Conservation (phyloP, 2,329 filamentous ascomycete species). For the Epichloe sp. region DNA sequence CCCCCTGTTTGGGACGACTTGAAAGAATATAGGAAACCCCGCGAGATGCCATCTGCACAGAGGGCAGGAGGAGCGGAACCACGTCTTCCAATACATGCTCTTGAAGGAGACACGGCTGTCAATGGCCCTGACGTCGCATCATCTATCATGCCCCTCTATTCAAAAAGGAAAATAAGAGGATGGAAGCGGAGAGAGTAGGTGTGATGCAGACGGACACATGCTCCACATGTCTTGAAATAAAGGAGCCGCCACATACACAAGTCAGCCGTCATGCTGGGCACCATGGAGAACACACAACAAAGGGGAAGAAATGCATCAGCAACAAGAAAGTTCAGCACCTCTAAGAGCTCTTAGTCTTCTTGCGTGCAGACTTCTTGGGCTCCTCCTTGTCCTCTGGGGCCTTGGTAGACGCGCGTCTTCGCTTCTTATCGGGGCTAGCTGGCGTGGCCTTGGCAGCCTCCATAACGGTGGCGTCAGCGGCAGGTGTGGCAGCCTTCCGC, state of each 20-base stretch:
- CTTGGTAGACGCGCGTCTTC: constrained; percentile 44
- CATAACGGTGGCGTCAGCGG: constrained; percentile 16
- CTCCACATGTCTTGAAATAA: too few species aligned
- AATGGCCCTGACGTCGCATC: too few species aligned
- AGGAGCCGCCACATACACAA: too few species aligned
- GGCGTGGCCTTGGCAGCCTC: constrained; percentile 27
- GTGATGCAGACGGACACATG: too few species aligned
- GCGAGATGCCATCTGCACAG: too few species aligned
- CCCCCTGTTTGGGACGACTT: not conserved
- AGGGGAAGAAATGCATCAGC: not conserved
- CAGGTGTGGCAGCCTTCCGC: constrained; percentile 42
- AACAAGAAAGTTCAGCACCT: not conserved
- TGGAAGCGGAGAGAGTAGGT: too few species aligned
- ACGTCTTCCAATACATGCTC: too few species aligned
- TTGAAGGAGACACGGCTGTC: too few species aligned
- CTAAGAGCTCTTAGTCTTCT: constrained; percentile 38
- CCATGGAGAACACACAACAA: not conserved
- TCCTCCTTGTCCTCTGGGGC: constrained; percentile 41
- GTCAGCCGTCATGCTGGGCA: too few species aligned
- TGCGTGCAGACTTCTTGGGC: constrained; percentile 45
- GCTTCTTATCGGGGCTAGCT: constrained; percentile 50
- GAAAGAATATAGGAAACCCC: not conserved
- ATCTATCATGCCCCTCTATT: too few species aligned
- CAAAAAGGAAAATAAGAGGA: too few species aligned
- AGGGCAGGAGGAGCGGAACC: too few species aligned